phyloP scores from a whole-genome alignment of 2,329 filamentous ascomycete genomes.

The Aspergillus sp. region DNA sequence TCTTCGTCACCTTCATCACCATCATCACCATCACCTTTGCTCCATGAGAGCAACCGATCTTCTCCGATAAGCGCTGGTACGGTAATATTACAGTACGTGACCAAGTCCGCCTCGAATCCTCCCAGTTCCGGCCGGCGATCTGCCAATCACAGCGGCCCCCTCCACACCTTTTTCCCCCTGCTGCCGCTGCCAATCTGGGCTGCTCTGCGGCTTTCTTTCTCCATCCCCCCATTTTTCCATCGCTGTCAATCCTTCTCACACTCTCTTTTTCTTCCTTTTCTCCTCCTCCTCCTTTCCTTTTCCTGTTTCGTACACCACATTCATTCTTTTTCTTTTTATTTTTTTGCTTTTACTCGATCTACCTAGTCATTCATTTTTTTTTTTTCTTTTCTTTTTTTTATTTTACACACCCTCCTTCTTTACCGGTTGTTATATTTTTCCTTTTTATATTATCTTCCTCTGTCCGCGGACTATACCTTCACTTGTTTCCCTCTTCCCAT shows the following conservation, averaged over 20 bases:
- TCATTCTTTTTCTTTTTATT: conserved; percentile 19
- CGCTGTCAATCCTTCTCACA: conserved; percentile 11
- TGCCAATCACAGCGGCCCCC: conserved; percentile 13
- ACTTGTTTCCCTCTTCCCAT: neutral
- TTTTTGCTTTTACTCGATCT: conserved; percentile 10
- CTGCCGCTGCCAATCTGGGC: conserved; percentile 8
- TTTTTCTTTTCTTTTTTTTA: conserved; percentile 10
- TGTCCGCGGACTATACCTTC: neutral
- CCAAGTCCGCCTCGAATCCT: conserved; percentile 5
- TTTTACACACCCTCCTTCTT: conserved; percentile 6
- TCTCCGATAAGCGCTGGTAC: neutral
- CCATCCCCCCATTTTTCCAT: conserved; percentile 7
- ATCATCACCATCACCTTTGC: too few relatives aligned
- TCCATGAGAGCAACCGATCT: too few relatives aligned
- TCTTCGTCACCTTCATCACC: too few relatives aligned
- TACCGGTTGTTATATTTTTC: conserved; percentile 6
- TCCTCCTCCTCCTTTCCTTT: conserved; percentile 15
- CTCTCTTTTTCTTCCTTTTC: conserved; percentile 15
- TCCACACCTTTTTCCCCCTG: conserved; percentile 10
- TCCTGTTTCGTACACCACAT: conserved; percentile 10
- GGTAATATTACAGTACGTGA: neutral
- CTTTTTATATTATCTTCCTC: conserved; percentile 10
- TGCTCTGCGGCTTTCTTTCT: neutral
- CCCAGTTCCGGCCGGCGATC: conserved; percentile 16
- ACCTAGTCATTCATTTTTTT: conserved; percentile 11